These are phyloP conservation scores for Arctium lappa DNA, from an alignment of 129 eudicot species.

Conservation along the genomic window DNA sequence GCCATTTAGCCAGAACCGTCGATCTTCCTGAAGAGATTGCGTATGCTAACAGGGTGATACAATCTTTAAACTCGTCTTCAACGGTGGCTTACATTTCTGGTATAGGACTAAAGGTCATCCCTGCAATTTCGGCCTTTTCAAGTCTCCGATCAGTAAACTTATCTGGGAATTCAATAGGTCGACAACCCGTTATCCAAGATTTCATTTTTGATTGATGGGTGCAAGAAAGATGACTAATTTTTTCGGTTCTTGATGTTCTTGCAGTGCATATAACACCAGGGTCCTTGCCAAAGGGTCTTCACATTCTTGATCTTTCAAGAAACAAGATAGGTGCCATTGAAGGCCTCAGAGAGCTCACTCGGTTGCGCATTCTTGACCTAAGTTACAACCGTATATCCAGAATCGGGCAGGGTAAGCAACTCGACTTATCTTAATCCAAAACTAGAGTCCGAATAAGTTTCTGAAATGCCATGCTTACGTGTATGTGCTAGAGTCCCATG, in stretches of 20 bases:
- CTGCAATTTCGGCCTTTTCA: slow-evolving; percentile 51
- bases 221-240: neutral
- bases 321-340: slow-evolving; percentile 75
- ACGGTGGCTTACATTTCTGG: slow-evolving; percentile 75
- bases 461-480: neutral
- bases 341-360: slow-evolving; percentile 81
- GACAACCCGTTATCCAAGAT: neutral
- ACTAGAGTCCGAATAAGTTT: neutral
- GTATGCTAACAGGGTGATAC: slow-evolving; percentile 71
- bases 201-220: neutral
- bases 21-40: slow-evolving; percentile 61
- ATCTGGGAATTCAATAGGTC: slow-evolving; percentile 79
- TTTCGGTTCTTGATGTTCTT: neutral
- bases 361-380: slow-evolving; percentile 68
- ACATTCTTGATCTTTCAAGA: slow-evolving; percentile 73
- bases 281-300: slow-evolving; percentile 84
- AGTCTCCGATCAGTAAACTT: slow-evolving; percentile 79
- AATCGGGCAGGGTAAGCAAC: slow-evolving; percentile 73
- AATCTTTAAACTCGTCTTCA: slow-evolving; percentile 71
- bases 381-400: slow-evolving; percentile 79
- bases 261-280: slow-evolving; percentile 74
- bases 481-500: too few species aligned
- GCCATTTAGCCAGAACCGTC: slow-evolving; percentile 5
- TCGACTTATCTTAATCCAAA: neutral
- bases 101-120: slow-evolving; percentile 68